phyloP scores from a whole-genome alignment of 768 basidiomycete genomes.

The Omphalotus guepiniiformis region DNA sequence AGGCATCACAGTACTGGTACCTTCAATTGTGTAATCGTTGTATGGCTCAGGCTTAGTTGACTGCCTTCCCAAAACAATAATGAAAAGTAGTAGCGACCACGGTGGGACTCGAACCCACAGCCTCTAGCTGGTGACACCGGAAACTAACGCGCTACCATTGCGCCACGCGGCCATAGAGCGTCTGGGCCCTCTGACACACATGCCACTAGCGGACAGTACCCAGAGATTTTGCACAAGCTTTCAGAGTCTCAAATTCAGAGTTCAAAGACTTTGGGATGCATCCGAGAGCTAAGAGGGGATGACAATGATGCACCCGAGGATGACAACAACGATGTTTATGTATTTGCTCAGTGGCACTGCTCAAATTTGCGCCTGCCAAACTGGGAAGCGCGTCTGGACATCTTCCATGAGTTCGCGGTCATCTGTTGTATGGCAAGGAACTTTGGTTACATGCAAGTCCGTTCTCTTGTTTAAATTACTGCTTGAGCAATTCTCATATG shows the following conservation, averaged over 20 bases:
- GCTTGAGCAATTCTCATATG: conserved; percentile 18
- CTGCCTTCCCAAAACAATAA: too few species aligned
- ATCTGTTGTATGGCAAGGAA: conserved; percentile 44
- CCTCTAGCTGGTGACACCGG: neutral
- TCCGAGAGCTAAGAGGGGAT: too few species aligned
- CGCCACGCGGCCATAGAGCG: neutral
- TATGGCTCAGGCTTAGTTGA: too few species aligned
- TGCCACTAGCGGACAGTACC: too few species aligned
- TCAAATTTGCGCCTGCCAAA: neutral
- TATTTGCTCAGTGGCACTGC: neutral
- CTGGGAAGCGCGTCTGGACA: neutral
- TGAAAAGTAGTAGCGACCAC: too few species aligned
- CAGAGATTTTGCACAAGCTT: too few species aligned
- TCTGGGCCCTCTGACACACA: too few species aligned
- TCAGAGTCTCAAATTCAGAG: too few species aligned
- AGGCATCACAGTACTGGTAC: too few species aligned
- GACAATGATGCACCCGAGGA: neutral
- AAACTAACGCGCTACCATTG: neutral
- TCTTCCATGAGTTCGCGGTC: conserved; percentile 7
- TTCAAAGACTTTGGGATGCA: too few species aligned
- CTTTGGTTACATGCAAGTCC: conserved; percentile 77
- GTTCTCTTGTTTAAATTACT: conserved; percentile 31
- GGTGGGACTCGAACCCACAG: conserved; percentile 1
- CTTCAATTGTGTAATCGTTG: too few species aligned
- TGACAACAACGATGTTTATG: neutral